Evolutionary conservation across 2,329 filamentous ascomycete genomes (phyloP), one percentile per base, ranked within the genome.

Genomic region (Epichloe coenophiala): DNA sequence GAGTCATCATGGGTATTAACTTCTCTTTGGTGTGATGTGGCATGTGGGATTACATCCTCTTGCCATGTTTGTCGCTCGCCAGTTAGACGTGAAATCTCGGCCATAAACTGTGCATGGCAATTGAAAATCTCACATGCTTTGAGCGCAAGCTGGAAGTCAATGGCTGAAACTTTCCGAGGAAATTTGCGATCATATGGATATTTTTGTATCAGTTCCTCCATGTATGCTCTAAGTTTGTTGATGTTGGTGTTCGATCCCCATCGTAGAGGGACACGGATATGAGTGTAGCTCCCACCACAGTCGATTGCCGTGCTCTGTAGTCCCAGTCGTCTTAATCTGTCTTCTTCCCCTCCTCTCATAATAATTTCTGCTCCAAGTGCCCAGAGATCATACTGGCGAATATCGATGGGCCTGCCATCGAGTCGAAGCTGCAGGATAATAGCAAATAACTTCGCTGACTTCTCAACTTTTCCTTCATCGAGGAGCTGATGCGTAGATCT

Each of bases 341-440:
- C 39, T 21, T 68, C 60, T 53, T 74, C 70, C 6, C 72, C 74
- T 31, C 74, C 68, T 15, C 84, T 78, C 68, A 95, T 80, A 51
- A 95, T 68, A 19, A 96, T 78, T 67, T 95, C 90, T 2, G 87
- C 88, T 1, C 88, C 89, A 43, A 95, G 76, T 13, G 83, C 83
- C 91, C 90, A 96, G 56, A 85, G 76, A 37, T 80, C 77, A 59
- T 83, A 75, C 19, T 71, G 72, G 39, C 88, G 78, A 45, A 91
- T 65, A 62, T 95, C 88, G 19, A 90, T 71, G 6, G 69, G 68
- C 45, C 66, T 50, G 31, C 61, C 59, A 13, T 54, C 47, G 2
- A 63, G 62, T 9, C 62, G 60, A 45, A 80, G 75, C 46, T 84
- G 77, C 45, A 89, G 63, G 35, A 95, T 73, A 56, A 95, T 68